Evolutionary conservation across 768 basidiomycete species (phyloP).

Genomic region (Psilocybe cubensis): DNA sequence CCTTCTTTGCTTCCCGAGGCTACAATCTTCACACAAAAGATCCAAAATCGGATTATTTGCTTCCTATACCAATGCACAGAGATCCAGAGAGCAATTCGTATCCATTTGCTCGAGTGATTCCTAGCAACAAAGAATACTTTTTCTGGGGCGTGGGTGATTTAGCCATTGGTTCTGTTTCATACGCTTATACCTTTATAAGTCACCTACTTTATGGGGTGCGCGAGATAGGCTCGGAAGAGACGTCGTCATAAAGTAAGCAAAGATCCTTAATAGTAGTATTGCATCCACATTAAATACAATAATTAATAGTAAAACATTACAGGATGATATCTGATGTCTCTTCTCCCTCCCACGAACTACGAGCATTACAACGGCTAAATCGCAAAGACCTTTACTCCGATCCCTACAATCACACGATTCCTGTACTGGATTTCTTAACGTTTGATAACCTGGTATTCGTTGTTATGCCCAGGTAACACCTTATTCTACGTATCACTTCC

Average conservation of each 20-base stretch:
- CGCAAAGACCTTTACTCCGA: slow-evolving; percentile 11
- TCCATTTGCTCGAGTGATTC: slow-evolving; percentile 4
- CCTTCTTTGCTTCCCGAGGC: slow-evolving; percentile 20
- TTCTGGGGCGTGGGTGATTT: background rate
- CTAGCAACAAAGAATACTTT: background rate
- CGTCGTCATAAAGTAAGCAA: slow-evolving; percentile 11
- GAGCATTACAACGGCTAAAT: slow-evolving; percentile 16
- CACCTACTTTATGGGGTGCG: slow-evolving; percentile 3
- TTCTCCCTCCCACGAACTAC: slow-evolving; percentile 11
- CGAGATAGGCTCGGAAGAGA: slow-evolving; percentile 7
- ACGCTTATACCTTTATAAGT: background rate
- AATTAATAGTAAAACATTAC: background rate
- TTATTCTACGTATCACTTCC: background rate
- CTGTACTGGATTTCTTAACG: slow-evolving; percentile 15
- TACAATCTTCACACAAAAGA: slow-evolving; percentile 8
- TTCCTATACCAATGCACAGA: background rate
- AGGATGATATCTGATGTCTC: slow-evolving; percentile 7
- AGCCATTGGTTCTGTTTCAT: background rate
- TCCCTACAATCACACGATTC: slow-evolving; percentile 23
- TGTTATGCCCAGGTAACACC: slow-evolving; percentile 22
- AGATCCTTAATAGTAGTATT: background rate
- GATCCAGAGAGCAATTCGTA: background rate
- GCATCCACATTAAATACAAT: background rate
- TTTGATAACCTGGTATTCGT: slow-evolving; percentile 18
- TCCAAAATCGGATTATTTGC: background rate